Evolutionary conservation across 2,329 filamentous ascomycete genomes (phyloP).

Genomic region (Raffaelea arxii): DNA sequence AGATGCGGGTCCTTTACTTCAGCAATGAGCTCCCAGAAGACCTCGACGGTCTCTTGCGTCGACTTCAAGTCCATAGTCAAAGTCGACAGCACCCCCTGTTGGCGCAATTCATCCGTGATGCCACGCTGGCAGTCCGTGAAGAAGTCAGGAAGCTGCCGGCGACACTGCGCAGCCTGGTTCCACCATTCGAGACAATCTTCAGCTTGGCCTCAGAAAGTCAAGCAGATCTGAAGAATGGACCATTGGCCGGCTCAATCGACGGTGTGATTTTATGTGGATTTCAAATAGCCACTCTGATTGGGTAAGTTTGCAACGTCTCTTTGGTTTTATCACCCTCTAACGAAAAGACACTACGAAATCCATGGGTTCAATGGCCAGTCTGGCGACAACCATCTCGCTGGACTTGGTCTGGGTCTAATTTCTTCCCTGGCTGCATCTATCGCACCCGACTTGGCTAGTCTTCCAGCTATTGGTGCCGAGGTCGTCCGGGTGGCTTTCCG

Average conservation of each 20-base stretch:
- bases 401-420: neutral
- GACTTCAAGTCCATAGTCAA: neutral
- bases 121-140: neutral
- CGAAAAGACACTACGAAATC: neutral
- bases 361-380: neutral
- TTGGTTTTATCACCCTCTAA: neutral
- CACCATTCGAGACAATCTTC: neutral
- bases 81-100: neutral
- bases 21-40: neutral
- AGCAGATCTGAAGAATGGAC: neutral
- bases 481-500: neutral
- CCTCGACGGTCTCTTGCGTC: neutral
- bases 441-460: neutral
- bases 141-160: neutral
- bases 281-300: neutral
- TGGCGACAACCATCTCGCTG: neutral
- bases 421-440: neutral
- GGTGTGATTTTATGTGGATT: neutral
- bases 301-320: neutral
- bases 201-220: neutral
- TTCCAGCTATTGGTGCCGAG: neutral
- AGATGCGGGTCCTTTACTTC: neutral
- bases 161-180: neutral
- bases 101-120: neutral
- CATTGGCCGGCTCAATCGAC: neutral